Evolutionary conservation across 805 yeast species (phyloP).

Genomic region (Yarrowia deformans): DNA sequence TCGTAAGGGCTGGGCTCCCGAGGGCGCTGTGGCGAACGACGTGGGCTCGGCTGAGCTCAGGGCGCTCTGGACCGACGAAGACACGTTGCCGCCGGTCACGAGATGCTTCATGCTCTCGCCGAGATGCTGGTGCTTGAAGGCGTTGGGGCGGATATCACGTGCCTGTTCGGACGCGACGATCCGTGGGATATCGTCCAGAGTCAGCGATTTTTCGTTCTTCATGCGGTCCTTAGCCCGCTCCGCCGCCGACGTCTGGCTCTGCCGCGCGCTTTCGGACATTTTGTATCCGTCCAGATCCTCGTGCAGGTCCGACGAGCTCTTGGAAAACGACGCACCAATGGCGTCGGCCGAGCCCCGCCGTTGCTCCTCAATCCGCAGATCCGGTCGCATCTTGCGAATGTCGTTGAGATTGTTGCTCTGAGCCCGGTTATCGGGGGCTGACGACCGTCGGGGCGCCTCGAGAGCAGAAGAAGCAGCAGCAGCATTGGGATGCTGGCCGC

Average conservation of each 20-base stretch:
- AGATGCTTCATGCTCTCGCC: constrained; percentile 26
- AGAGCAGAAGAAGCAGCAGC: background rate
- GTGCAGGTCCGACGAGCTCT: constrained; percentile 25
- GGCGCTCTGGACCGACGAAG: constrained; percentile 31
- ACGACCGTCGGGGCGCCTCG: constrained; percentile 9
- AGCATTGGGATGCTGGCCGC: background rate
- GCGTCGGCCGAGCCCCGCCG: constrained; percentile 17
- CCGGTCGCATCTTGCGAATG: constrained; percentile 4
- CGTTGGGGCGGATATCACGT: constrained; percentile 89
- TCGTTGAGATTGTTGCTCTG: background rate
- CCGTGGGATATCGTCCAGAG: constrained; percentile 94
- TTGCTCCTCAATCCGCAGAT: background rate
- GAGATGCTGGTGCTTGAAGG: constrained; percentile 73
- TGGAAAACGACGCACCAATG: background rate
- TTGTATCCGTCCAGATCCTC: constrained; percentile 39
- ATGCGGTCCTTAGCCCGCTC: constrained; percentile 74
- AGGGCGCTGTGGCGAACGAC: constrained; percentile 7
- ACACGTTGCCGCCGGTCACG: constrained; percentile 18
- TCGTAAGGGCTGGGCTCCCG: constrained; percentile 16
- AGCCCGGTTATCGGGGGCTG: constrained; percentile 22
- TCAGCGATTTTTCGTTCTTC: constrained; percentile 81
- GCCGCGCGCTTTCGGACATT: constrained; percentile 15
- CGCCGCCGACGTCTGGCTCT: constrained; percentile 47
- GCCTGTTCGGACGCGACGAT: constrained; percentile 98
- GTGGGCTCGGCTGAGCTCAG: constrained; percentile 11